Percentiles rank a stretch among this genome's conserved stretches.
phyloP scores from a whole-genome alignment of 805 yeast genomes.

The Ogataea ganodermae region DNA sequence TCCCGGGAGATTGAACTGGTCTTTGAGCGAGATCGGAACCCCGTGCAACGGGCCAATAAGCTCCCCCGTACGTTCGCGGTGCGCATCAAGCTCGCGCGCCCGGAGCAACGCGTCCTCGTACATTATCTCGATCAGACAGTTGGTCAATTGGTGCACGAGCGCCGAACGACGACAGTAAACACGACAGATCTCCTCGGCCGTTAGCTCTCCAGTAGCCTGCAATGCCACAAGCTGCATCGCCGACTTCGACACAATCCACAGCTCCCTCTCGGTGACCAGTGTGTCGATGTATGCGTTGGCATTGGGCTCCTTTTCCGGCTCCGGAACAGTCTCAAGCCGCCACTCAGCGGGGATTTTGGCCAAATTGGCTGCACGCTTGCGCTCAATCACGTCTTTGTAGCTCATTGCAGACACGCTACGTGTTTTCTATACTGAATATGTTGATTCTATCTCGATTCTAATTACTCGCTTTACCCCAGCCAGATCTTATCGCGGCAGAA shows the following conservation, averaged over 20 bases:
- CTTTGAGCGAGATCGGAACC: constrained; percentile 48
- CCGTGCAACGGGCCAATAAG: constrained; percentile 48
- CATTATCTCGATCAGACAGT: constrained; percentile 45
- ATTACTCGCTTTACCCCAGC: background rate
- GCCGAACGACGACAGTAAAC: constrained; percentile 47
- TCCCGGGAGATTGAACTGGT: constrained; percentile 43
- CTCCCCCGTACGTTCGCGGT: constrained; percentile 36
- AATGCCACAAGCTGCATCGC: constrained; percentile 28
- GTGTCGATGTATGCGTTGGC: constrained; percentile 25
- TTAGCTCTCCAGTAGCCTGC: constrained; percentile 34
- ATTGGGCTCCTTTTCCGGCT: constrained; percentile 31
- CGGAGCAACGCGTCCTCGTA: constrained; percentile 41
- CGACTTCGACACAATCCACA: constrained; percentile 23
- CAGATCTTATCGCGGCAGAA: background rate
- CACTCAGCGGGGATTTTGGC: constrained; percentile 36
- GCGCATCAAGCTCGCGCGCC: constrained; percentile 43
- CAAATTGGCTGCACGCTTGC: constrained; percentile 22
- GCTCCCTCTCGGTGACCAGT: constrained; percentile 28
- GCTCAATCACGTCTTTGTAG: constrained; percentile 24
- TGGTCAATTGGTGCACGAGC: constrained; percentile 44
- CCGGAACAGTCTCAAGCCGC: constrained; percentile 31
- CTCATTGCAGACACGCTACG: constrained; percentile 8
- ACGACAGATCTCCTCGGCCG: constrained; percentile 38
- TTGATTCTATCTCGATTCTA: no score
- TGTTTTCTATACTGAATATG: background rate